These are phyloP conservation scores for Vigna angularis DNA, from an alignment of 306 rosid genomes.

Conservation along the genomic window DNA sequence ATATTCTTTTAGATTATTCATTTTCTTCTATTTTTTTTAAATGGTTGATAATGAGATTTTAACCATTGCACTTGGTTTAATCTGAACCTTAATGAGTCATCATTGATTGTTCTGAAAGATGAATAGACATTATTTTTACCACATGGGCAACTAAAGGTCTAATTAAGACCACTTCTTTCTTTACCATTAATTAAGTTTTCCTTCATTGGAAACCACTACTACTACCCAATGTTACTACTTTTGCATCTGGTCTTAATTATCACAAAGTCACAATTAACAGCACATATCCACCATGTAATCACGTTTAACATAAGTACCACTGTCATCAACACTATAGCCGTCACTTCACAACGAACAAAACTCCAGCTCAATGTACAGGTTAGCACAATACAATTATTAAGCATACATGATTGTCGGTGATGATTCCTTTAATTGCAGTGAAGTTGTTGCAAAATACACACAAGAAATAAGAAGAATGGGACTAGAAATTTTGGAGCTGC, in stretches of 20 bases:
- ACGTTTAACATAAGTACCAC: too few relatives aligned
- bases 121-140: neutral
- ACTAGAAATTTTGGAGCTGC: conserved; percentile 51
- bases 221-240: too few relatives aligned
- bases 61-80: neutral
- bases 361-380: neutral
- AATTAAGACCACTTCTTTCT: neutral
- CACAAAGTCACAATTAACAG: too few relatives aligned
- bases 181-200: neutral
- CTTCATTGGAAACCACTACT: neutral
- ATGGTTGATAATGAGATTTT: neutral
- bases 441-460: conserved; percentile 52
- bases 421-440: conserved; percentile 46
- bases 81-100: neutral
- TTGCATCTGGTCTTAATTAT: too few relatives aligned
- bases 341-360: neutral
- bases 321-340: too few relatives aligned
- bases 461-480: conserved; percentile 50
- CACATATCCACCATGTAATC: too few relatives aligned
- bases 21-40: neutral
- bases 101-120: neutral
- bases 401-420: neutral
- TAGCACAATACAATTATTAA: neutral
- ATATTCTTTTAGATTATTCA: neutral
- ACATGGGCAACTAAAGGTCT: neutral